Evolutionary conservation across 2,329 filamentous ascomycete genomes (phyloP), one percentile per base, ranked within the genome.

Genomic region (Dryadomyces quercus-mongolicae): DNA sequence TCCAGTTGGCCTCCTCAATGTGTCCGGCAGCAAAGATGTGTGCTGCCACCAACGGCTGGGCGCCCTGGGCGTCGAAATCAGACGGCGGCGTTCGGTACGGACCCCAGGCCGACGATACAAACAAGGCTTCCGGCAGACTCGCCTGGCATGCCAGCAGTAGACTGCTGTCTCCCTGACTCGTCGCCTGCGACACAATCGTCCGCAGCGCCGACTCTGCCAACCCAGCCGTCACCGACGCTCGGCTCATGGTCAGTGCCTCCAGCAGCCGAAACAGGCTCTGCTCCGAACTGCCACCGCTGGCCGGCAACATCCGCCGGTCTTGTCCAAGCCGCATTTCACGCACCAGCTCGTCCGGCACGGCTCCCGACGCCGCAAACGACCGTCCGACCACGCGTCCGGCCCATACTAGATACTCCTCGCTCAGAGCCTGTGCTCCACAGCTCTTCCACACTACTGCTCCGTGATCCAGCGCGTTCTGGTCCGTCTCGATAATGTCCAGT

Each of bases 361-460:
- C 74, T 1, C 90, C 90, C 31, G 82, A 87, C 16, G 86, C 79
- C 43, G 85, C 83, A 68, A 91, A 97, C 0, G 88, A 84, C 64
- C 89, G 81, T 8, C 94, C 93, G 47, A 97, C 74, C 2, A 91
- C 85, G 58, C 85, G 80, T 3, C 88, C 91, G 47, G 88, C 86
- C 94, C 94, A 98, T 1, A 87, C 72, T 1, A 89, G 71, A 65
- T 93, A 96, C 16, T 81, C 77, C 25, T 78, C 71, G 54, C 82
- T 86, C 16, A 85, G 73, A 1, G 77, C 71, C 42, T 77, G 72
- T n/a, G 78, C 74, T 55, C 79, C 75, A 60, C 89, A 86, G 45
- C 86, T 90, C 64, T 84, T 83, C 84, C 86, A 93, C 0, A 96
- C 75, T 18, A 82, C 78, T 13, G 82, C 72, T 2, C 82, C 80